Percentiles rank a stretch among this genome's conserved stretches.
These are phyloP conservation scores for Beverwykella pulmonaria DNA, from an alignment of 495 filamentous ascomycete genomes.

Conservation along the genomic window DNA sequence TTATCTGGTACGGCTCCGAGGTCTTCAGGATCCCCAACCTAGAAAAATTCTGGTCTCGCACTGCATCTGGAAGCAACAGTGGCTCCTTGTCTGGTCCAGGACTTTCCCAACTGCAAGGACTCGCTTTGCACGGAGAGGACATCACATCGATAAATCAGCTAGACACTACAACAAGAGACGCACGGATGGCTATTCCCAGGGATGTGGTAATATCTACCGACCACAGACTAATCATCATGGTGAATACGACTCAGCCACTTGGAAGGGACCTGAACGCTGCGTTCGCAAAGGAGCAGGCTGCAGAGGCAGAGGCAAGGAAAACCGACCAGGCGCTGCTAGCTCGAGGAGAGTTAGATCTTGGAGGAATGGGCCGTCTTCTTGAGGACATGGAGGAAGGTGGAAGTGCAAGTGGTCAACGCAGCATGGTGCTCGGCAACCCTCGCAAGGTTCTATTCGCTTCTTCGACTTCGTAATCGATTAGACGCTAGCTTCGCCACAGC, in stretches of 20 bases:
- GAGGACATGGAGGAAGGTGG: constrained; percentile 41
- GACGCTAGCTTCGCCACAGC: not conserved
- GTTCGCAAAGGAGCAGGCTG: constrained; percentile 29
- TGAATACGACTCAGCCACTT: constrained; percentile 16
- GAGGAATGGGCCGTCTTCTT: constrained; percentile 46
- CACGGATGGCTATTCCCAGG: constrained; percentile 32
- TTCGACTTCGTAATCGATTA: constrained; percentile 13
- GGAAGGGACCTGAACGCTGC: constrained; percentile 16
- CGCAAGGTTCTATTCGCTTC: constrained; percentile 46
- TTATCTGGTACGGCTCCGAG: constrained; percentile 47
- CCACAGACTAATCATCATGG: constrained; percentile 44
- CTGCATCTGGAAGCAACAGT: constrained; percentile 19
- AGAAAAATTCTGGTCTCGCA: constrained; percentile 44
- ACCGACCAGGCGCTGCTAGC: constrained; percentile 44
- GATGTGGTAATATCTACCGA: constrained; percentile 43
- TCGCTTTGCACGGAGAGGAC: constrained; percentile 38
- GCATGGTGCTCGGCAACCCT: constrained; percentile 27
- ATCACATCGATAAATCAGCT: constrained; percentile 43
- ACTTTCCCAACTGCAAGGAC: constrained; percentile 35
- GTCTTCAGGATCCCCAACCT: constrained; percentile 46
- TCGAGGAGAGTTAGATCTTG: constrained; percentile 45
- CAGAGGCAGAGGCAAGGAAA: constrained; percentile 23
- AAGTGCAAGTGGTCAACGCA: constrained; percentile 9
- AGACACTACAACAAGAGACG: constrained; percentile 31
- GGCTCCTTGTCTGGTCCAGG: constrained; percentile 41